These are phyloP conservation scores for Plicaturopsis crispa DNA, from an alignment of 768 basidiomycete genomes.

Conservation along the genomic window DNA sequence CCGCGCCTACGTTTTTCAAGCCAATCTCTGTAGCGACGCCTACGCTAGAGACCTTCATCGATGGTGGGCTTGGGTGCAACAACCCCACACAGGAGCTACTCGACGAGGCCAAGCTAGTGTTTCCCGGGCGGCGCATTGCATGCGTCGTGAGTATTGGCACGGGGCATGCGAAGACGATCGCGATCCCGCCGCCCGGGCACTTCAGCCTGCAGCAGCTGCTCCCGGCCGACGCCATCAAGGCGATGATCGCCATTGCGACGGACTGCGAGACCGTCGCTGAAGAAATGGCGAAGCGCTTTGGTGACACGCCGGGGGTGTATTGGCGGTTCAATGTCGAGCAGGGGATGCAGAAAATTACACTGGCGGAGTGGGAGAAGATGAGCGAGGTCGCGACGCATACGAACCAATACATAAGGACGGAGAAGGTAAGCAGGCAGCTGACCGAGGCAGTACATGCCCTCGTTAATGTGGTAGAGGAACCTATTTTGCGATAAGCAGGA, in stretches of 20 bases:
- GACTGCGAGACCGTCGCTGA: background rate
- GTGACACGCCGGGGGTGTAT: background rate
- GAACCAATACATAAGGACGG: background rate
- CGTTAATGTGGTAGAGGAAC: too few species aligned
- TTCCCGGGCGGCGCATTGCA: background rate
- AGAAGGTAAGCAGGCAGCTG: background rate
- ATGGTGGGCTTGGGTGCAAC: conserved; percentile 11
- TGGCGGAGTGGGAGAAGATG: background rate
- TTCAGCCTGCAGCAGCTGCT: background rate
- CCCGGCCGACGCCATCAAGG: background rate
- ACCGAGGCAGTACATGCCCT: background rate
- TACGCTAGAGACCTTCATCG: conserved; percentile 4
- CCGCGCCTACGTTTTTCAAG: conserved; percentile 18
- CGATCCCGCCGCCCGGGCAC: background rate
- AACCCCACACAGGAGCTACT: conserved; percentile 4
- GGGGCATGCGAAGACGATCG: background rate
- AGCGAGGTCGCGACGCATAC: background rate
- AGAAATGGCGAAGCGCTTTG: background rate
- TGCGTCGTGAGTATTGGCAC: conserved; percentile 2
- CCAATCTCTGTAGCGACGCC: conserved; percentile 9
- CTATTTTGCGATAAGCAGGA: too few species aligned
- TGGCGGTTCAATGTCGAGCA: conserved; percentile 4
- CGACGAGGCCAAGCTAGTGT: background rate
- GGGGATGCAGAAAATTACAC: background rate
- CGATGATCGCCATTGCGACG: background rate